Percentiles rank a stretch among this genome's conserved stretches.
These are phyloP conservation scores for Plantago ovata DNA, from an alignment of 257 asterid species.

Conservation along the genomic window DNA sequence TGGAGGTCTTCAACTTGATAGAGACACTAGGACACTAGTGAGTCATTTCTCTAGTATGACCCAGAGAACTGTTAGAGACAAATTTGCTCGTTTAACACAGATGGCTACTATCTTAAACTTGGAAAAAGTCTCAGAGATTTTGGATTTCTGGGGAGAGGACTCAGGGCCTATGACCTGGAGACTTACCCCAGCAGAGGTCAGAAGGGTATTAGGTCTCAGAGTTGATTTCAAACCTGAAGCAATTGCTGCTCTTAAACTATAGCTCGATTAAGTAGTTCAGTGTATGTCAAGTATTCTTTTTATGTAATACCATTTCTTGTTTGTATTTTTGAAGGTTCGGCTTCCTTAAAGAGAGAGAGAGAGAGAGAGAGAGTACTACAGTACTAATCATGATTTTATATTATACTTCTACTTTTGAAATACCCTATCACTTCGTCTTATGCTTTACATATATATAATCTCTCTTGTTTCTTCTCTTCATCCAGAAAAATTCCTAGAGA, in stretches of 20 bases:
- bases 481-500: conserved; percentile 29
- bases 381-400: neutral
- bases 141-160: conserved; percentile 99
- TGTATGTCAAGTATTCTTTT: neutral
- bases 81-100: conserved; percentile 85
- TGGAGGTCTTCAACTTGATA: conserved; percentile 96
- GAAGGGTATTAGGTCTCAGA: conserved; percentile 81
- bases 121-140: conserved; percentile 91
- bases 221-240: conserved; percentile 94
- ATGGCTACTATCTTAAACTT: conserved; percentile 93
- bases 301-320: conserved; percentile 8
- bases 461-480: neutral
- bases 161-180: conserved; percentile 99
- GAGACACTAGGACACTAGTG: conserved; percentile 85
- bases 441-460: too few relatives aligned
- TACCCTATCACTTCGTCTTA: neutral
- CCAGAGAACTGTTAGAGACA: conserved; percentile 94
- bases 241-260: conserved; percentile 83
- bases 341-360: neutral
- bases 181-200: conserved; percentile 92
- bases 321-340: neutral
- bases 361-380: neutral
- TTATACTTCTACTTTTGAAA: neutral
- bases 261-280: conserved; percentile 10
- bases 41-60: conserved; percentile 90